phyloP scores from a whole-genome alignment of 768 basidiomycete species.

The Boletus barrowsii region DNA sequence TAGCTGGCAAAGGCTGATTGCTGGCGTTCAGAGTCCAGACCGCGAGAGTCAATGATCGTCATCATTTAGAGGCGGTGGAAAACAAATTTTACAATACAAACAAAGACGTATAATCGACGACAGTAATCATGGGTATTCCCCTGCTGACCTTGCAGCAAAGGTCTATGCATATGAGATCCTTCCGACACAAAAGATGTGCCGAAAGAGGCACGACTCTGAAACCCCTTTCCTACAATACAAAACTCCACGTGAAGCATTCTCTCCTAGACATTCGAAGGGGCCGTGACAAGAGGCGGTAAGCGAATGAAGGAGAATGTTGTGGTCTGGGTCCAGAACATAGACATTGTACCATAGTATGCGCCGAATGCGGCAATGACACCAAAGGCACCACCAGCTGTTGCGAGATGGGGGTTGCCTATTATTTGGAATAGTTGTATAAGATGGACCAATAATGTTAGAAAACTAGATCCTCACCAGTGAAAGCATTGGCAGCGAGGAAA shows the following conservation, averaged over 20 bases:
- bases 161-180: too few relatives aligned
- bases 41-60: too few relatives aligned
- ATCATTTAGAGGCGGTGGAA: too few relatives aligned
- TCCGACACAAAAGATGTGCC: too few relatives aligned
- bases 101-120: too few relatives aligned
- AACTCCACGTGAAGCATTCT: background rate
- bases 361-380: constrained; percentile 27
- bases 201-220: too few relatives aligned
- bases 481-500: constrained; percentile 25
- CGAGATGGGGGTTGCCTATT: constrained; percentile 21
- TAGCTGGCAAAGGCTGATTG: too few relatives aligned
- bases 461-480: constrained; percentile 21
- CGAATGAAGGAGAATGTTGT: constrained; percentile 27
- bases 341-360: constrained; percentile 28
- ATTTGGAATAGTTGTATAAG: background rate
- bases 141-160: background rate
- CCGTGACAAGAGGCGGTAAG: constrained; percentile 18
- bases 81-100: too few relatives aligned
- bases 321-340: constrained; percentile 29
- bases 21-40: too few relatives aligned
- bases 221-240: background rate
- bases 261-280: constrained; percentile 14
- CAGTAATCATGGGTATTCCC: too few relatives aligned
- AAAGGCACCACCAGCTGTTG: constrained; percentile 27
- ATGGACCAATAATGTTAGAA: background rate